A percentile compares a stretch with the other conserved stretches of the same genome.
Conservation (phyloP, 257 asterid species). For the Ilex aquifolium region DNA sequence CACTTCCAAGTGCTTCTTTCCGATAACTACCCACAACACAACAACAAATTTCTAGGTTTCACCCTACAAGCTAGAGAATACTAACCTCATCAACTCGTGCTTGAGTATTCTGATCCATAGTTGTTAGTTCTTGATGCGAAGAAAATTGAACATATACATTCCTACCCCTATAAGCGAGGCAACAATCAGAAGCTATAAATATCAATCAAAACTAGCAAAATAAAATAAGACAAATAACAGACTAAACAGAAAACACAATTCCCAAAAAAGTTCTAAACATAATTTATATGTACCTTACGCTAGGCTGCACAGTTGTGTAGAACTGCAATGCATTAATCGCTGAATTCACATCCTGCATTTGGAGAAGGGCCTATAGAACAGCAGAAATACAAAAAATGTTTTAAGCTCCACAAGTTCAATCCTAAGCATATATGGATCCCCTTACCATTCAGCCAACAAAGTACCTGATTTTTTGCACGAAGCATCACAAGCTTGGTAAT, state of each 20-base stretch:
- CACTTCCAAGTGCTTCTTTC: too few species aligned
- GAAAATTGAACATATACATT: slow-evolving; percentile 2
- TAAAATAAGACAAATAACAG: too few species aligned
- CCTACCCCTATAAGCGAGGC: neutral
- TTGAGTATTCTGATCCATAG: slow-evolving; percentile 16
- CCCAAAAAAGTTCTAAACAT: neutral
- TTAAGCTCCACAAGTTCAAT: slow-evolving; percentile 12
- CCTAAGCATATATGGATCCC: too few species aligned
- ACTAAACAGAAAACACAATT: too few species aligned
- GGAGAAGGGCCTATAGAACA: slow-evolving; percentile 78
- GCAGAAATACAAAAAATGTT: slow-evolving; percentile 1
- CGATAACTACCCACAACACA: too few species aligned
- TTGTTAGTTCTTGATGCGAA: slow-evolving; percentile 1
- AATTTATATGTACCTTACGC: slow-evolving; percentile 52
- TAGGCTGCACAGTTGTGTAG: slow-evolving; percentile 80
- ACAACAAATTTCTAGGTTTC: too few species aligned
- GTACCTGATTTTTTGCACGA: slow-evolving; percentile 96
- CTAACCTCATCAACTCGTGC: slow-evolving; percentile 95
- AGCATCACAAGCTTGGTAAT: slow-evolving; percentile 95
- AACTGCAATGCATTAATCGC: slow-evolving; percentile 86
- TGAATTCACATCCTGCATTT: slow-evolving; percentile 92
- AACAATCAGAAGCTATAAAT: neutral
- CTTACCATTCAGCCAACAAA: slow-evolving; percentile 4
- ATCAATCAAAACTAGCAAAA: too few species aligned
- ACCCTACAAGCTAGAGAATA: slow-evolving; percentile 3